These are phyloP conservation scores for Nectriaceae sp. DNA, from an alignment of 2,329 filamentous ascomycete genomes.

Conservation along the genomic window DNA sequence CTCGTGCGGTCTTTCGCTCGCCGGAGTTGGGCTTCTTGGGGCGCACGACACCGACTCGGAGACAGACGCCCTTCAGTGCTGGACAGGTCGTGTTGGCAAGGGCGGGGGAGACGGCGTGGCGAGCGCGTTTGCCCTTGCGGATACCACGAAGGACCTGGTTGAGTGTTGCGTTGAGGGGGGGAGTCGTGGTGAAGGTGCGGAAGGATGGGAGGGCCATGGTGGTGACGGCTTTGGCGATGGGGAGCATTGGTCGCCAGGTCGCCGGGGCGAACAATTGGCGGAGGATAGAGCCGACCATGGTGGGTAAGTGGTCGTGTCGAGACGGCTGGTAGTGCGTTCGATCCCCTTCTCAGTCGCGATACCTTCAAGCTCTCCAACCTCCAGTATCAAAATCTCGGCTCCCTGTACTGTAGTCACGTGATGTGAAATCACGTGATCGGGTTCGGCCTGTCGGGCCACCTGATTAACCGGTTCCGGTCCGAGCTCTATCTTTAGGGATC, in stretches of 20 bases:
- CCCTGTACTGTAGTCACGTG: conserved; percentile 21
- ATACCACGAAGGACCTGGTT: conserved; percentile 78
- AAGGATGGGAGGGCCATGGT: conserved; percentile 20
- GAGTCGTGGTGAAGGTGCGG: conserved; percentile 60
- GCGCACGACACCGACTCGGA: conserved; percentile 90
- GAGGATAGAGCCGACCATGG: conserved; percentile 38
- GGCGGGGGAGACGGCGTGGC: conserved; percentile 86
- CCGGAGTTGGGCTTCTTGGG: conserved; percentile 99
- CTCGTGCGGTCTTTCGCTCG: conserved; percentile 91
- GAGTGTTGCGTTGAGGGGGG: conserved; percentile 61
- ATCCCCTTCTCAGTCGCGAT: background rate
- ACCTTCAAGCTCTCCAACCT: conserved; percentile 13
- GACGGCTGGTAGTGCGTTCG: conserved; percentile 1
- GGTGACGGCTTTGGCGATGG: conserved; percentile 16
- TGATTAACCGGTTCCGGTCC: conserved; percentile 14
- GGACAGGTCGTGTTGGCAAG: conserved; percentile 70
- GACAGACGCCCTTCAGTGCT: conserved; percentile 90
- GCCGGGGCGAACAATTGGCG: conserved; percentile 38
- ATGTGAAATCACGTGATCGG: background rate
- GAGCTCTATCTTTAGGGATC: conserved; percentile 7
- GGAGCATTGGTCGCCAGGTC: conserved; percentile 28
- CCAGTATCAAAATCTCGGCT: conserved; percentile 24
- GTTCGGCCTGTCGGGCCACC: conserved; percentile 2
- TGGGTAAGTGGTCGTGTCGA: conserved; percentile 28
- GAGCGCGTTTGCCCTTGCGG: conserved; percentile 75